A percentile compares a stretch with the other conserved stretches of the same genome.
Conservation (phyloP, 2,329 filamentous ascomycete genomes). For the Cladorrhinum sp. region DNA sequence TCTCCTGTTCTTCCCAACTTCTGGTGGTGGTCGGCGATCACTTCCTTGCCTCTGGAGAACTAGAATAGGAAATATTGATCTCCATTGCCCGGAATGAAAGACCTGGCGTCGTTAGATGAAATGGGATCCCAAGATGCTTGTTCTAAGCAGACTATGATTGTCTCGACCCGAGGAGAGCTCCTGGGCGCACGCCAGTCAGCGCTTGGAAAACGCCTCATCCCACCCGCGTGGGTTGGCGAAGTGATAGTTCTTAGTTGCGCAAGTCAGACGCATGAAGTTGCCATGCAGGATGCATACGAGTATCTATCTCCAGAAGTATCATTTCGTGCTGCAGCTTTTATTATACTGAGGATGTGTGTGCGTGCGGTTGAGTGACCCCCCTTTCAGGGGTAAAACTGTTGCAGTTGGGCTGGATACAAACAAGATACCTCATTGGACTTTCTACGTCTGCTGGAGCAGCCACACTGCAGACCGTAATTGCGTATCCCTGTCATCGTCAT, state of each 20-base stretch:
- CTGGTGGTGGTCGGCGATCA: neutral
- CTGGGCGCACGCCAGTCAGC: neutral
- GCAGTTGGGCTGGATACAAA: neutral
- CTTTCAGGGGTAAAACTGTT: neutral
- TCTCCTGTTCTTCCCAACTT: neutral
- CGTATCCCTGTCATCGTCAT: no score
- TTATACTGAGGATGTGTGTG: neutral
- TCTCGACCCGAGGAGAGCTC: neutral
- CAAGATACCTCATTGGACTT: neutral
- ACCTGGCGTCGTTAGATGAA: no score
- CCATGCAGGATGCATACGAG: neutral
- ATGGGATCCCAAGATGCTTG: no score
- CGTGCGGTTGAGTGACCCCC: neutral
- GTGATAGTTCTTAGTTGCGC: neutral
- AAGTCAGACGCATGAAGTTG: neutral
- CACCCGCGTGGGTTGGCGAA: neutral
- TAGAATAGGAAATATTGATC: no score
- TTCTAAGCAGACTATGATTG: neutral
- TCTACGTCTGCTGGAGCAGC: neutral
- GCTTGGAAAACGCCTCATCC: slow-evolving; percentile 3
- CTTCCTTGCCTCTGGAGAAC: no score
- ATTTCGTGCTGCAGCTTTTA: neutral
- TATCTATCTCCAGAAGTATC: neutral
- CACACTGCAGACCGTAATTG: no score
- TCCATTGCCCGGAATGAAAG: no score